phyloP scores from a whole-genome alignment of 2,329 filamentous ascomycete species.

The Aspergillus viridinutans region DNA sequence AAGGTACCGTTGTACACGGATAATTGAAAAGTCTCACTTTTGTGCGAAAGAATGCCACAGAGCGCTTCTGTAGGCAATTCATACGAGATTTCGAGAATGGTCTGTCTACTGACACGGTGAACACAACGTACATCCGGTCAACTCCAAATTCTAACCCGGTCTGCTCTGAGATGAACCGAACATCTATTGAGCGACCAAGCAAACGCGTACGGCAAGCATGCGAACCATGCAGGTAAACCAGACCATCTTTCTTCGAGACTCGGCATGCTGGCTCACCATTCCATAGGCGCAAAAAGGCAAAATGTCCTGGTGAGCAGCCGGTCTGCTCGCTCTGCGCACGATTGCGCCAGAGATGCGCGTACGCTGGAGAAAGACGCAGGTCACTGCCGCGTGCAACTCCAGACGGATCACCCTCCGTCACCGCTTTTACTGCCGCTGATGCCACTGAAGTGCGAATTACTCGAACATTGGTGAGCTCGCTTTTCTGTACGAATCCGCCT shows the following conservation, averaged over 20 bases:
- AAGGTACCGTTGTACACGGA: no score
- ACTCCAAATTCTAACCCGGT: not conserved
- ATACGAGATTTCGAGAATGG: not conserved
- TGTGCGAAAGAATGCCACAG: not conserved
- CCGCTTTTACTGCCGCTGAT: not conserved
- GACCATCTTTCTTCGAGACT: not conserved
- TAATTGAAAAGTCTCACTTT: not conserved
- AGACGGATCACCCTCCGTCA: slow-evolving; percentile 12
- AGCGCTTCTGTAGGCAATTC: not conserved
- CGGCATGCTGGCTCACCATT: slow-evolving; percentile 5
- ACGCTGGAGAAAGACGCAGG: slow-evolving; percentile 35
- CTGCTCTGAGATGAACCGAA: slow-evolving; percentile 6
- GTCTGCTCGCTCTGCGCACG: slow-evolving; percentile 48
- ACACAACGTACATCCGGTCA: not conserved
- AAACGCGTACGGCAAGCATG: slow-evolving; percentile 41
- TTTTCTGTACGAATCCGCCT: not conserved
- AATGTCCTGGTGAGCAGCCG: slow-evolving; percentile 50
- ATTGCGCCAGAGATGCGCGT: slow-evolving; percentile 46
- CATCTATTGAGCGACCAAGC: slow-evolving; percentile 21
- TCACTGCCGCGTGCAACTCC: slow-evolving; percentile 8
- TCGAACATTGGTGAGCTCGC: slow-evolving; percentile 18
- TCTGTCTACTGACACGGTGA: not conserved
- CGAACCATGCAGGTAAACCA: slow-evolving; percentile 39
- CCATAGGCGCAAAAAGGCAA: slow-evolving; percentile 48
- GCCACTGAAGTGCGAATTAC: slow-evolving; percentile 10